Conservation (phyloP, 805 yeast genomes). For the Candida nonsorbophila region DNA sequence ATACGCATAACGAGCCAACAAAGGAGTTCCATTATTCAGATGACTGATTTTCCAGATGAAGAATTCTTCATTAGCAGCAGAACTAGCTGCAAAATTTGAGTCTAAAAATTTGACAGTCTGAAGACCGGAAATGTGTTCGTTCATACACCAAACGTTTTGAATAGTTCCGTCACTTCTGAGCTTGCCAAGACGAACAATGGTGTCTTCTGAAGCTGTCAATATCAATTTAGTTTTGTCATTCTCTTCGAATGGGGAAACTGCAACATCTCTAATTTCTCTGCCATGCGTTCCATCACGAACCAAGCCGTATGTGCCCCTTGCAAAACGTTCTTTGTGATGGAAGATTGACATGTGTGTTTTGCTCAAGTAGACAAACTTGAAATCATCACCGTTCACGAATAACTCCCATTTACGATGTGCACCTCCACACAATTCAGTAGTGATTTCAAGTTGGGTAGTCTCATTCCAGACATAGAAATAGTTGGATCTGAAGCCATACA, state of each 20-base stretch:
- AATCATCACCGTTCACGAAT: constrained; percentile 17
- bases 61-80: constrained; percentile 87
- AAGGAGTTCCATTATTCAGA: constrained; percentile 28
- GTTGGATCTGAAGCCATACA: constrained; percentile 81
- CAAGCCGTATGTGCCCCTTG: constrained; percentile 15
- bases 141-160: constrained; percentile 51
- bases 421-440: constrained; percentile 81
- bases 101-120: constrained; percentile 66
- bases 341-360: constrained; percentile 41
- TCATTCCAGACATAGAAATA: constrained; percentile 80
- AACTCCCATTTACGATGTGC: constrained; percentile 82
- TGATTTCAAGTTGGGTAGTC: constrained; percentile 63
- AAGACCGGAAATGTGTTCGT: constrained; percentile 85
- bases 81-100: constrained; percentile 37
- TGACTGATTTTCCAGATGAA: constrained; percentile 65
- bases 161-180: constrained; percentile 37
- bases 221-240: constrained; percentile 36
- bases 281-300: constrained; percentile 76
- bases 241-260: constrained; percentile 37
- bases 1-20: constrained; percentile 44
- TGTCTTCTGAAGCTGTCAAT: constrained; percentile 86
- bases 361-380: constrained; percentile 54
- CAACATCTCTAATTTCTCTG: constrained; percentile 77
- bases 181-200: constrained; percentile 59
- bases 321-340: constrained; percentile 14